Evolutionary conservation across 257 asterid genomes (phyloP).

Genomic region (Primulina tabacum): DNA sequence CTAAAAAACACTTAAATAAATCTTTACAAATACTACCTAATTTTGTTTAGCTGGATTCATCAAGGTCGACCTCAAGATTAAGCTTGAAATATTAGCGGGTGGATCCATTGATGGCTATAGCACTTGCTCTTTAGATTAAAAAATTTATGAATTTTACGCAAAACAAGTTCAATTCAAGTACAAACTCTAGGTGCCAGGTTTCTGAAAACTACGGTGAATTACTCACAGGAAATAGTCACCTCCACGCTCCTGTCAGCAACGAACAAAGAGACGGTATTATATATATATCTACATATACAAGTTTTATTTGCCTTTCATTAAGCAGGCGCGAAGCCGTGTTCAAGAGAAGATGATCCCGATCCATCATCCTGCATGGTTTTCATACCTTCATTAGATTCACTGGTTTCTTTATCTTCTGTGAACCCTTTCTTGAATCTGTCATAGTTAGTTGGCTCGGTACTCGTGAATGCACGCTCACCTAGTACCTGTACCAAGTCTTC

Average conservation of each 20-base stretch:
- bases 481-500: conserved; percentile 64
- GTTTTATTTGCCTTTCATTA: conserved; percentile 7
- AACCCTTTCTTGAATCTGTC: conserved; percentile 70
- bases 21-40: too few relatives aligned
- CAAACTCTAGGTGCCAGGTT: too few relatives aligned
- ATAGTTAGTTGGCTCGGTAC: conserved; percentile 53
- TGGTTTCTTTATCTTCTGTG: conserved; percentile 33
- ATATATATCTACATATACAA: background rate
- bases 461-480: conserved; percentile 71
- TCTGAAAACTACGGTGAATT: too few relatives aligned
- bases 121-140: too few relatives aligned
- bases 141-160: too few relatives aligned
- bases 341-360: conserved; percentile 43
- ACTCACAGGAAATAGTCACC: background rate
- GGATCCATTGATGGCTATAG: too few relatives aligned
- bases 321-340: conserved; percentile 44
- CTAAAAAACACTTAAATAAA: too few relatives aligned
- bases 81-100: too few relatives aligned
- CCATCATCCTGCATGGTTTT: conserved; percentile 34
- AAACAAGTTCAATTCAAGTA: too few relatives aligned
- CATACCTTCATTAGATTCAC: conserved; percentile 28
- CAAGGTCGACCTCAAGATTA: too few relatives aligned
- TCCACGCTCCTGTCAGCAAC: background rate
- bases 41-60: too few relatives aligned
- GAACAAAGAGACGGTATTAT: too few relatives aligned